Base-by-base conservation (phyloP, 331 rosid species). In the Dryas integrifolia region DNA sequence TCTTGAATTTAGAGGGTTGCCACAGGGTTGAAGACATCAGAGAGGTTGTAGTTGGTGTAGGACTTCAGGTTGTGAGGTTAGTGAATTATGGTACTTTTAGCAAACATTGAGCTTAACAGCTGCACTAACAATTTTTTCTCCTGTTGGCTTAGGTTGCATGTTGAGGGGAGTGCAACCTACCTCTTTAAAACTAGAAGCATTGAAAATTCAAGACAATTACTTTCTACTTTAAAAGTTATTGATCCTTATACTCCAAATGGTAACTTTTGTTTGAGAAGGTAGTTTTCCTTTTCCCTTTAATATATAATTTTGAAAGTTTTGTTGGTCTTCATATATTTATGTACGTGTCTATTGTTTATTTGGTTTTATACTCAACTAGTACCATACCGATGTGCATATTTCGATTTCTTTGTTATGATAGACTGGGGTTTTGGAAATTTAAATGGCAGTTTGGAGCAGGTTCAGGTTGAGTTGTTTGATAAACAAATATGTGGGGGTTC, bases 401-500 rank as follows among this genome's bases (percentile, higher is more conserved):
- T 56, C 18, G 18, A 67, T 79, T 62, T 80, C 81, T 76, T 72
- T 80, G 77, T 77, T 80, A 72, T 89, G 85, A 87, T 88, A 84
- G 81, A 86, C 79, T 78, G 78, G 79, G 80, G 87, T 86, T 88
- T 86, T 91, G 96, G 95, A 88, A 86, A 88, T 88, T 85, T 88
- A 89, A 88, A 88, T 95, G 95, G 96, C 98, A 95, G 99, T 90
- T 89, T 95, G 97, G 99, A 92, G 97, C 97, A 95, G 90, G 96
- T 89, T 86, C 99, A 95, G 96, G 92, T 89, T 39, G 86, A 81
- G 67, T 79, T 88, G 82, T 95, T 95, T 82, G 92, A 90, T 75
- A 84, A 84, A 72, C 96, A 88, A 81, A 62, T 95, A 77, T 88
- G 85, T 71, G 96, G 93, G 69, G 96, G 89, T 80, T 84, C 87